Percentiles rank a stretch among this genome's conserved stretches.
Evolutionary conservation across 176 grass and related monocot species (phyloP).

Genomic region (Paspalum notatum): DNA sequence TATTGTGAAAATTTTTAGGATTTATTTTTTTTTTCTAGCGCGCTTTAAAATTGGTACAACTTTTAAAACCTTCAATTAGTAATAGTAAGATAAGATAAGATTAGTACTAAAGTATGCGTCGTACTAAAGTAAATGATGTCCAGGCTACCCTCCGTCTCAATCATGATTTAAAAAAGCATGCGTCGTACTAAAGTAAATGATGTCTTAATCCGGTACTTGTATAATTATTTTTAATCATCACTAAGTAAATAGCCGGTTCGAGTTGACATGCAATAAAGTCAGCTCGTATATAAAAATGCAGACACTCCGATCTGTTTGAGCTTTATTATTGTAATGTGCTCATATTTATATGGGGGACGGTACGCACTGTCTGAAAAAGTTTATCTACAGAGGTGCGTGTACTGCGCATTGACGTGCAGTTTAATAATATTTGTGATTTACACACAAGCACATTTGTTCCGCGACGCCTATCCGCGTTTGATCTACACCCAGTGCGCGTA

Average conservation of each 20-base stretch:
- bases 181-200: not conserved
- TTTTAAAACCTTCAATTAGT: no score
- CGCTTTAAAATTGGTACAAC: no score
- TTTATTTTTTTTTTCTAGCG: no score
- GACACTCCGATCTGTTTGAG: not conserved
- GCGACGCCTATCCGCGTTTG: not conserved
- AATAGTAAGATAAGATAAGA: no score
- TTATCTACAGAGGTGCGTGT: not conserved
- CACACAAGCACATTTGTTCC: not conserved
- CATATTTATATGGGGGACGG: not conserved
- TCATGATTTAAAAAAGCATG: not conserved
- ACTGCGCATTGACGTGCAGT: not conserved
- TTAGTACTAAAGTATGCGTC: no score
- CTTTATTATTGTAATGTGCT: not conserved
- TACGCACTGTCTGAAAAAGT: no score
- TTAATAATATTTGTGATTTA: not conserved
- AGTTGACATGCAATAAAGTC: conserved; percentile 31
- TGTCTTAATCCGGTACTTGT: not conserved
- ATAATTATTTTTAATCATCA: not conserved
- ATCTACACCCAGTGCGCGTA: not conserved
- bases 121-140: no score
- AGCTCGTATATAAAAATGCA: conserved; percentile 24
- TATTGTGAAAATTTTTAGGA: no score
- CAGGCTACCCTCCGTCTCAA: conserved; percentile 5
- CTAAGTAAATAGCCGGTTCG: not conserved